phyloP scores from a whole-genome alignment of 1,139 yeast genomes.

The Lodderomyces jiufengensis region DNA sequence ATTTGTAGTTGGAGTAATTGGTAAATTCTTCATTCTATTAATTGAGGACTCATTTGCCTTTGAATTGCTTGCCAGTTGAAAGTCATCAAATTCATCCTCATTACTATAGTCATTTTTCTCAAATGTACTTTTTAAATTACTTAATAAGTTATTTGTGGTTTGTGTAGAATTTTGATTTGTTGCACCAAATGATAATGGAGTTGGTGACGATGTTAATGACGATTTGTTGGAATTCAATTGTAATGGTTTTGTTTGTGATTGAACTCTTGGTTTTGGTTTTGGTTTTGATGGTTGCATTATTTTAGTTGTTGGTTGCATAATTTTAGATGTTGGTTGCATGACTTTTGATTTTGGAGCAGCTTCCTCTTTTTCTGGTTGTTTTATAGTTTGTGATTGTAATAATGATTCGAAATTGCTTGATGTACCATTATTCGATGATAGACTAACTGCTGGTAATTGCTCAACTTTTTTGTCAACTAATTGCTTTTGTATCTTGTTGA shows the following conservation, averaged over 20 bases:
- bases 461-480: constrained; percentile 29
- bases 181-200: constrained; percentile 26
- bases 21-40: constrained; percentile 10
- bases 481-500: constrained; percentile 27
- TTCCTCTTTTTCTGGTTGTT: constrained; percentile 12
- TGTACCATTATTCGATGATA: constrained; percentile 6
- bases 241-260: constrained; percentile 1
- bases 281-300: constrained; percentile 1
- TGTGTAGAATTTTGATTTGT: constrained; percentile 13
- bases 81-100: constrained; percentile 32
- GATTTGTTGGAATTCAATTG: not conserved
- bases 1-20: constrained; percentile 9
- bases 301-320: constrained; percentile 3
- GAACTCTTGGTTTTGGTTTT: constrained; percentile 2
- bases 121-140: constrained; percentile 20
- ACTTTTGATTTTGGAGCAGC: constrained; percentile 13
- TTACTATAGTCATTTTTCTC: constrained; percentile 9
- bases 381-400: constrained; percentile 32
- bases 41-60: constrained; percentile 2
- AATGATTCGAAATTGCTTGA: constrained; percentile 26
- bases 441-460: constrained; percentile 20
- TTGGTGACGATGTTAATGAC: too few species aligned
- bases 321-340: constrained; percentile 15
- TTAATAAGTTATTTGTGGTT: constrained; percentile 19
- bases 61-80: constrained; percentile 23